phyloP scores from a whole-genome alignment of 73 alveolate genomes.

The Durusdinium trenchii region DNA sequence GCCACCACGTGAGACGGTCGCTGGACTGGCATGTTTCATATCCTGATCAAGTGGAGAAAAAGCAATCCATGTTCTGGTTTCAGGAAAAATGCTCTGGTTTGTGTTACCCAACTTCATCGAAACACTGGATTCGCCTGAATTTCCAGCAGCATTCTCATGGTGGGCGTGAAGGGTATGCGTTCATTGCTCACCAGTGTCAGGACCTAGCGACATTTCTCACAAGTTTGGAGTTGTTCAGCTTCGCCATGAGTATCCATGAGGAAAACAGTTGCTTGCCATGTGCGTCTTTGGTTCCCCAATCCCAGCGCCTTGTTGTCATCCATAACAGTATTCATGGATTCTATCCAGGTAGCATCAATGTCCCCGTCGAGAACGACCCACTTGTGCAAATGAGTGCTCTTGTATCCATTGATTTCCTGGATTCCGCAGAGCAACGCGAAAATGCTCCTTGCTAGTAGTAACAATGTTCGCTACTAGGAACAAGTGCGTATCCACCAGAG shows the following conservation, averaged over 20 bases:
- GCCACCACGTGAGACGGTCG: constrained; percentile 99
- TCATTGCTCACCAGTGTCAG: constrained; percentile 99
- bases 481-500: too few relatives aligned
- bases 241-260: background rate
- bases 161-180: constrained; percentile 99
- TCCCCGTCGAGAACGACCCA: constrained; percentile 99
- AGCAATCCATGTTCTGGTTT: background rate
- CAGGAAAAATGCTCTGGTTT: background rate
- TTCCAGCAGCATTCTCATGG: constrained; percentile 99
- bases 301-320: constrained; percentile 99
- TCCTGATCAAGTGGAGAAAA: constrained; percentile 61
- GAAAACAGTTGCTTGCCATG: background rate
- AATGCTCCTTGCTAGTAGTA: background rate
- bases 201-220: constrained; percentile 92
- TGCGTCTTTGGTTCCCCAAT: background rate
- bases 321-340: constrained; percentile 99
- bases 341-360: constrained; percentile 99
- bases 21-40: constrained; percentile 99
- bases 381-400: constrained; percentile 98
- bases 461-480: too few relatives aligned
- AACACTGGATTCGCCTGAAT: constrained; percentile 97
- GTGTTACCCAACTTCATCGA: background rate
- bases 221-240: background rate
- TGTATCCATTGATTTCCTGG: constrained; percentile 97
- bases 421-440: background rate